phyloP scores from a whole-genome alignment of 768 basidiomycete species.

The Leccinellum rugosiceps region DNA sequence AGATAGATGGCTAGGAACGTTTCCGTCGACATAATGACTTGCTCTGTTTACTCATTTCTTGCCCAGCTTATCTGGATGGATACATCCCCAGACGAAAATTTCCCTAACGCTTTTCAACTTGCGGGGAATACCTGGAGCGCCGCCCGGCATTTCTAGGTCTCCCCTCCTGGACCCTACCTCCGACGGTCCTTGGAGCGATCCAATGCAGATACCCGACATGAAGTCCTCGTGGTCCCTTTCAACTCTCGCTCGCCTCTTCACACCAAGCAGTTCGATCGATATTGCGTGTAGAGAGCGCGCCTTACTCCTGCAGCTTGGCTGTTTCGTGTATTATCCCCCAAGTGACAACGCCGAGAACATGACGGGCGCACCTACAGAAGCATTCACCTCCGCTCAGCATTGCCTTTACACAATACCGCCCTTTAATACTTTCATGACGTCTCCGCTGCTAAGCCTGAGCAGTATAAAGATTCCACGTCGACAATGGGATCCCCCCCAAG shows the following conservation, averaged over 20 bases:
- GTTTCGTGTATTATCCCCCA: slow-evolving; percentile 28
- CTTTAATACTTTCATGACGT: slow-evolving; percentile 19
- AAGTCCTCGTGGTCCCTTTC: slow-evolving; percentile 31
- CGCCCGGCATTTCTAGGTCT: slow-evolving; percentile 21
- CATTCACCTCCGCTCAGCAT: slow-evolving; percentile 29
- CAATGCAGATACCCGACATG: slow-evolving; percentile 37
- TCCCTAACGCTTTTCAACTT: slow-evolving; percentile 5
- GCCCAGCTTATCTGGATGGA: background rate
- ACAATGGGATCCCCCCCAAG: slow-evolving; percentile 15
- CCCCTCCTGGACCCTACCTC: slow-evolving; percentile 22
- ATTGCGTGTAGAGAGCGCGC: slow-evolving; percentile 32
- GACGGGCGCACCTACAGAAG: slow-evolving; percentile 21
- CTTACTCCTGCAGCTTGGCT: slow-evolving; percentile 28
- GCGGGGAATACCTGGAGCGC: slow-evolving; percentile 15
- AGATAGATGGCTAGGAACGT: slow-evolving; percentile 2
- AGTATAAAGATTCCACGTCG: slow-evolving; percentile 27
- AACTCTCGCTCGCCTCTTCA: slow-evolving; percentile 29
- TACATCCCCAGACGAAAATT: background rate
- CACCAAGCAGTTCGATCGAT: slow-evolving; percentile 34
- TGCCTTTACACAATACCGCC: slow-evolving; percentile 25
- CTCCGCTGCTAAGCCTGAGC: slow-evolving; percentile 12
- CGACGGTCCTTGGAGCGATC: slow-evolving; percentile 32
- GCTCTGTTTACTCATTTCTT: background rate
- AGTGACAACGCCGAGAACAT: slow-evolving; percentile 30
- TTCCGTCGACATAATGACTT: slow-evolving; percentile 1